Evolutionary conservation across 805 yeast species (phyloP).

Genomic region (Candida takata): DNA sequence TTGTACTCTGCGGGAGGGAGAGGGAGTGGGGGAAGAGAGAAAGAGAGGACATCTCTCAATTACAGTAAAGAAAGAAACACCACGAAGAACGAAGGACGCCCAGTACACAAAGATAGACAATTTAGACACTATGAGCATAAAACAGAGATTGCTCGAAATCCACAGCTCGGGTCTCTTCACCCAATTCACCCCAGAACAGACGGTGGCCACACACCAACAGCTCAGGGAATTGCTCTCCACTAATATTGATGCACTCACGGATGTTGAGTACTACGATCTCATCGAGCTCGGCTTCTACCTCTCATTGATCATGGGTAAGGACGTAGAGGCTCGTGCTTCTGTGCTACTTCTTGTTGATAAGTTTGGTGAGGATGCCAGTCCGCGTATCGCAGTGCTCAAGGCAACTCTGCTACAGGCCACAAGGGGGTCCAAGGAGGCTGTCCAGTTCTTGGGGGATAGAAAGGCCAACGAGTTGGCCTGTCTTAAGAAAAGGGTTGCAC

Average conservation of each 20-base stretch:
- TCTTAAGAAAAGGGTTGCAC: slow-evolving; percentile 21
- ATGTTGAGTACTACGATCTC: slow-evolving; percentile 44
- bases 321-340: slow-evolving; percentile 60
- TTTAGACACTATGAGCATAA: neutral
- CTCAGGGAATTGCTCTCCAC: slow-evolving; percentile 24
- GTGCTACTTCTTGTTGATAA: slow-evolving; percentile 62
- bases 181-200: slow-evolving; percentile 39
- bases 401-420: slow-evolving; percentile 52
- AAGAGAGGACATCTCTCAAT: neutral
- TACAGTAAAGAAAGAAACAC: neutral
- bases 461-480: slow-evolving; percentile 16
- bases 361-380: slow-evolving; percentile 50
- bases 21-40: neutral
- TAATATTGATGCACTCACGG: slow-evolving; percentile 22
- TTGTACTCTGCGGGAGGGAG: neutral
- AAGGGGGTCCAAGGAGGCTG: slow-evolving; percentile 33
- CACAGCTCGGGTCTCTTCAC: slow-evolving; percentile 46
- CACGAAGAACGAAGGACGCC: neutral
- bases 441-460: slow-evolving; percentile 29
- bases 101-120: neutral
- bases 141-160: slow-evolving; percentile 34
- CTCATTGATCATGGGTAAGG: slow-evolving; percentile 53
- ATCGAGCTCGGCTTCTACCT: slow-evolving; percentile 70
- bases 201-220: slow-evolving; percentile 29
- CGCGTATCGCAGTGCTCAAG: slow-evolving; percentile 48